Conservation (phyloP, 305 asterid species). For the Solanum chacoense region DNA sequence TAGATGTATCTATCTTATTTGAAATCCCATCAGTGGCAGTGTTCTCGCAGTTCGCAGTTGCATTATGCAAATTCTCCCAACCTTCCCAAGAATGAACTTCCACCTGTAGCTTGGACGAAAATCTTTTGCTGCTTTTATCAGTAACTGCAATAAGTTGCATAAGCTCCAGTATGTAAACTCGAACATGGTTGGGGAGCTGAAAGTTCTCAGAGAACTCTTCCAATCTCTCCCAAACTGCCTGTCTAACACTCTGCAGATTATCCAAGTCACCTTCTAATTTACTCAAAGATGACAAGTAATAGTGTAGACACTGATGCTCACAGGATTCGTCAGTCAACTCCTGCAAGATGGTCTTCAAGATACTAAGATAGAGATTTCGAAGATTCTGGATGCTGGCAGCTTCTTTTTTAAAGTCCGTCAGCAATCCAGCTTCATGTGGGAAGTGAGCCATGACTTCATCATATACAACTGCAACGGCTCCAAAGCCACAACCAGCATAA, state of each 20-base stretch:
- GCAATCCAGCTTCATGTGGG: conserved; percentile 24
- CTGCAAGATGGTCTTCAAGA: conserved; percentile 48
- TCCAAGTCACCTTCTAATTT: conserved; percentile 62
- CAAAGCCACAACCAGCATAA: conserved; percentile 59
- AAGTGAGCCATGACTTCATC: conserved; percentile 24
- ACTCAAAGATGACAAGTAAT: conserved; percentile 66
- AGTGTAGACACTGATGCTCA: conserved; percentile 33
- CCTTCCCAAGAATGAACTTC: conserved; percentile 82
- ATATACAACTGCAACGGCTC: conserved; percentile 41
- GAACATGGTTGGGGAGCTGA: conserved; percentile 54
- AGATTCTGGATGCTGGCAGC: conserved; percentile 49
- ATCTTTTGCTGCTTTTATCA: conserved; percentile 28
- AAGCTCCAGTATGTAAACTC: conserved; percentile 76
- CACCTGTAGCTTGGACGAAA: conserved; percentile 24
- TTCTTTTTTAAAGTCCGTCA: conserved; percentile 8
- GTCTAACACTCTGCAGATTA: conserved; percentile 51
- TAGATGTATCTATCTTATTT: conserved; percentile 27
- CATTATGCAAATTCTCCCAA: conserved; percentile 48
- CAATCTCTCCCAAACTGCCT: conserved; percentile 68
- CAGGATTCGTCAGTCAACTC: conserved; percentile 48
- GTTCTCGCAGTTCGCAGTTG: conserved; percentile 18
- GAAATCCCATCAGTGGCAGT: conserved; percentile 24
- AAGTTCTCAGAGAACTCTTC: conserved; percentile 58
- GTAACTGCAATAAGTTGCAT: conserved; percentile 70
- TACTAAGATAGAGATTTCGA: conserved; percentile 49